Percentiles rank a stretch among this genome's conserved stretches.
Conservation (phyloP, 768 basidiomycete genomes). For the Pleurotus tuoliensis region DNA sequence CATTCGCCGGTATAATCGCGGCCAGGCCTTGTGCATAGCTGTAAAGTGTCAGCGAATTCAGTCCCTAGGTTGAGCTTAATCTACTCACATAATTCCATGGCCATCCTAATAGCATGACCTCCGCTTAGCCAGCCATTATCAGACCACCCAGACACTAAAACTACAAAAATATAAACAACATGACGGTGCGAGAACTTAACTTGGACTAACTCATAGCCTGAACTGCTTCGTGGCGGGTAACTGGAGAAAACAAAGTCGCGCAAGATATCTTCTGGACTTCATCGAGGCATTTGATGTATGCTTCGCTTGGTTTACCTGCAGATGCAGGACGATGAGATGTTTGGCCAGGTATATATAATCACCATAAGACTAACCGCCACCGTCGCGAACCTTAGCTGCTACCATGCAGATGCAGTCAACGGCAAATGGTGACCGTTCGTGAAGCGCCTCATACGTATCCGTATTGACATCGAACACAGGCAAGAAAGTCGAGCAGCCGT, state of each 20-base stretch:
- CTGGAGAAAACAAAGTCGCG: conserved; percentile 84
- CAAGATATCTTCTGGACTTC: conserved; percentile 86
- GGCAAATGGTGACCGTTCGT: conserved; percentile 89
- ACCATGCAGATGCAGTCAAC: conserved; percentile 94
- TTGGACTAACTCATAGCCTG: conserved; percentile 82
- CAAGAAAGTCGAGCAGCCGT: conserved; percentile 88
- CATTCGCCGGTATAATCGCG: conserved; percentile 75
- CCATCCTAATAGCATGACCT: conserved; percentile 96
- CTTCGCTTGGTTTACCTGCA: conserved; percentile 70
- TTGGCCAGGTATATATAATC: neutral
- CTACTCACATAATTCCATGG: conserved; percentile 81
- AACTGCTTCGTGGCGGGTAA: conserved; percentile 80
- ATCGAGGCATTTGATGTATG: conserved; percentile 67
- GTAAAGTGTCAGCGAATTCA: conserved; percentile 3
- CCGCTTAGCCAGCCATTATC: conserved; percentile 95
- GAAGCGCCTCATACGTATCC: conserved; percentile 87
- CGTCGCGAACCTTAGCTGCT: conserved; percentile 85
- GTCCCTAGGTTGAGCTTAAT: neutral
- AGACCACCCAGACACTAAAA: conserved; percentile 90
- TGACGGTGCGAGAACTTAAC: neutral
- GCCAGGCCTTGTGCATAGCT: conserved; percentile 94
- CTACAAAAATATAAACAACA: conserved; percentile 33
- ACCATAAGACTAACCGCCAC: conserved; percentile 59
- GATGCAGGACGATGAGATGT: conserved; percentile 11
- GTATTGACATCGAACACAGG: conserved; percentile 79